These are phyloP conservation scores for Leptographium wingfieldii DNA, from an alignment of 2,329 filamentous ascomycete species.

Conservation along the genomic window DNA sequence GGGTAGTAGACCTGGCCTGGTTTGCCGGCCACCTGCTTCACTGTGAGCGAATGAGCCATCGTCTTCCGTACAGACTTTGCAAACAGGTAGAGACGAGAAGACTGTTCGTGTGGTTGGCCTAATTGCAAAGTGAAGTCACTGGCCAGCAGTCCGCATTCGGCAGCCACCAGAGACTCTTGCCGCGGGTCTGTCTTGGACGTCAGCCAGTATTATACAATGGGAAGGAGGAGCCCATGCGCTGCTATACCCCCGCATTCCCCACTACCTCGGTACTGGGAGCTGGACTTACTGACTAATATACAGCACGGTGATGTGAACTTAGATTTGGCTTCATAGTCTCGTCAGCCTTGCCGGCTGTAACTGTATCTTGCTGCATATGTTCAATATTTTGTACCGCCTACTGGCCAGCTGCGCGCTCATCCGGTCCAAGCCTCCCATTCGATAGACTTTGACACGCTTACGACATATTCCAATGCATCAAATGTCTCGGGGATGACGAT, in stretches of 20 bases:
- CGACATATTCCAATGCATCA: no score
- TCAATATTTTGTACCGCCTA: no score
- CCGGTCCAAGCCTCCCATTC: no score
- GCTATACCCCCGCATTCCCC: neutral
- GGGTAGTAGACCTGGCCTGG: conserved; percentile 83
- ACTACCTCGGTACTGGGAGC: neutral
- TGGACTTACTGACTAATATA: neutral
- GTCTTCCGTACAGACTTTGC: conserved; percentile 4
- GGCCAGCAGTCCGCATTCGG: no score
- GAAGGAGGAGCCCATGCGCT: neutral
- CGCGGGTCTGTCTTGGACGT: no score
- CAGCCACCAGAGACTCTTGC: no score
- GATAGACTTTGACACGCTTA: no score
- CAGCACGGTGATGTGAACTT: neutral
- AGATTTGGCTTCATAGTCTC: neutral
- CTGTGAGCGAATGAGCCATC: conserved; percentile 46
- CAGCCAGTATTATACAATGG: neutral
- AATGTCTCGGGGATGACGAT: no score
- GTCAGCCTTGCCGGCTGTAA: neutral
- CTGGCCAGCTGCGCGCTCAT: no score
- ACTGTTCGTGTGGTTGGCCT: neutral
- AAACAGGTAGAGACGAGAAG: neutral
- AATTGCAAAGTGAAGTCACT: no score
- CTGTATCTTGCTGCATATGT: no score
- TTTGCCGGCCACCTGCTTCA: conserved; percentile 58